Conservation (phyloP, 495 filamentous ascomycete genomes). For the Penicillium lividum region DNA sequence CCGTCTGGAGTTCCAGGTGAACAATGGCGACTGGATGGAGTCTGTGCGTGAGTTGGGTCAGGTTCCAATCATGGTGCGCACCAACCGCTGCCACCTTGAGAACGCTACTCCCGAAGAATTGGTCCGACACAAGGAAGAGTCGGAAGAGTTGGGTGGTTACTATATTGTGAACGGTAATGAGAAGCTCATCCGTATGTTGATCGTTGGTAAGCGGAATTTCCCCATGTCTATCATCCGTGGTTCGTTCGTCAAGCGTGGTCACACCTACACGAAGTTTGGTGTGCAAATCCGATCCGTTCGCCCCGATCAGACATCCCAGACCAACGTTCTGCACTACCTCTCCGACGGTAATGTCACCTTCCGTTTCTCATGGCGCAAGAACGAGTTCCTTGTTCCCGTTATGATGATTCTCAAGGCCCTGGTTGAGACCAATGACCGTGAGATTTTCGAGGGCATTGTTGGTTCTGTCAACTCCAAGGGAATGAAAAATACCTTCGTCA, state of each 20-base stretch:
- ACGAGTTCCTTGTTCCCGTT: conserved; percentile 88
- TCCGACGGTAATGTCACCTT: conserved; percentile 94
- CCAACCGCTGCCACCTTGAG: conserved; percentile 87
- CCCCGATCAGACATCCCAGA: conserved; percentile 95
- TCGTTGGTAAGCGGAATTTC: conserved; percentile 86
- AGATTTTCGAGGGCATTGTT: conserved; percentile 89
- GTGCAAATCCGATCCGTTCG: conserved; percentile 88
- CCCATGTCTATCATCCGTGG: conserved; percentile 90
- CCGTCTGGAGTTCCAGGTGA: conserved; percentile 77
- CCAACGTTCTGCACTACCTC: conserved; percentile 94
- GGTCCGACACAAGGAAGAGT: conserved; percentile 84
- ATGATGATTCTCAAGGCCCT: conserved; percentile 97
- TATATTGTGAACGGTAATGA: conserved; percentile 73
- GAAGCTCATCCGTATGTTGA: conserved; percentile 90
- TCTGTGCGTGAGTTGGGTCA: conserved; percentile 80
- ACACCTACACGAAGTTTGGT: conserved; percentile 83
- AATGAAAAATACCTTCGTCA: conserved; percentile 85
- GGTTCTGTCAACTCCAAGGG: conserved; percentile 72
- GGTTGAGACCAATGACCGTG: conserved; percentile 91
- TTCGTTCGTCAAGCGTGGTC: conserved; percentile 82
- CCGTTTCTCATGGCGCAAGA: conserved; percentile 97
- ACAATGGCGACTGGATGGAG: conserved; percentile 79
- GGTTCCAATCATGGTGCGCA: conserved; percentile 92
- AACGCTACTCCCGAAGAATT: conserved; percentile 78
- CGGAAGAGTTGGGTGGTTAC: conserved; percentile 90